Evolutionary conservation across 345 rosid species (phyloP).

Genomic region (Acer yangbiense): DNA sequence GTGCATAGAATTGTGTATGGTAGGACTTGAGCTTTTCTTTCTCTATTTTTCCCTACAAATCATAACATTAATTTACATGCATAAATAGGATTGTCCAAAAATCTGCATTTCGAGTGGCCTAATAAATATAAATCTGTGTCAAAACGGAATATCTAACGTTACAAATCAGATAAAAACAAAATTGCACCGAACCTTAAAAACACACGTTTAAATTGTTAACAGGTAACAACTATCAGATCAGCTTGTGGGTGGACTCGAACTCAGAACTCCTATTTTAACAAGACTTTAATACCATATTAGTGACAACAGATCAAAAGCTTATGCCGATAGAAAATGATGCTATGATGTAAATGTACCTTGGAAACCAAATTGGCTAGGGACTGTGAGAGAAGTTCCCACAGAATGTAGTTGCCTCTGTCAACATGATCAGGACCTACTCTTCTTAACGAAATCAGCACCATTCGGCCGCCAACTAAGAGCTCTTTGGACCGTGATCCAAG

Average conservation of each 20-base stretch:
- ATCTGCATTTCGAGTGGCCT: too few species aligned
- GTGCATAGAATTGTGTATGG: constrained; percentile 74
- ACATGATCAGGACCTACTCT: constrained; percentile 61
- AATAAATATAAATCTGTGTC: too few species aligned
- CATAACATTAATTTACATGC: not conserved
- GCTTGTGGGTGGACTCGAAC: too few species aligned
- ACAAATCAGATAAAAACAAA: too few species aligned
- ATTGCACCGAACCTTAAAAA: too few species aligned
- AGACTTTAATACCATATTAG: too few species aligned
- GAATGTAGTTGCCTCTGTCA: constrained; percentile 87
- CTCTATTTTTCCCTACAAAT: constrained; percentile 60
- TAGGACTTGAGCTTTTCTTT: constrained; percentile 72
- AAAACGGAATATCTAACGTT: too few species aligned
- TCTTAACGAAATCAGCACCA: constrained; percentile 73
- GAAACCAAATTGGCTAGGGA: constrained; percentile 52
- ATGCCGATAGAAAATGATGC: too few species aligned
- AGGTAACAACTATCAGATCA: too few species aligned
- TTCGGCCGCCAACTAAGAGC: constrained; percentile 52
- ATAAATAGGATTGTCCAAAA: not conserved
- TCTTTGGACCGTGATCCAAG: constrained; percentile 66
- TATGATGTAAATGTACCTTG: constrained; percentile 31
- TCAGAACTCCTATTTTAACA: too few species aligned
- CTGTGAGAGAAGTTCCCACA: constrained; percentile 71
- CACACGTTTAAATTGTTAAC: too few species aligned
- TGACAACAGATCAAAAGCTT: too few species aligned